Evolutionary conservation across 2,329 filamentous ascomycete species (phyloP), one percentile per base, ranked within the genome.

Genomic region (Cordyceps javanica): DNA sequence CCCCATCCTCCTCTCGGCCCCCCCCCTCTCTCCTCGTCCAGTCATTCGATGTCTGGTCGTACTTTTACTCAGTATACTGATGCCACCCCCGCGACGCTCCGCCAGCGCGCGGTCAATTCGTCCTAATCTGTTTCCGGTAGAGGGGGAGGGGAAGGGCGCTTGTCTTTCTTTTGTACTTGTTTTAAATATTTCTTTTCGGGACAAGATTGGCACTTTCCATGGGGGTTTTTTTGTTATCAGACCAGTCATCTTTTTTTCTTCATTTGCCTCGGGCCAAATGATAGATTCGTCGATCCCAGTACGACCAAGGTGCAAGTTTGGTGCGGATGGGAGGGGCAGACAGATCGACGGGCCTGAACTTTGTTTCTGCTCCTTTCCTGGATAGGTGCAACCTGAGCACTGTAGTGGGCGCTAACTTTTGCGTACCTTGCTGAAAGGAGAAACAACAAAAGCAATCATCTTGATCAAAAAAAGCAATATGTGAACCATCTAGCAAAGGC

Each of bases 51-150:
- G 45, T 21, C 30, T 45, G n/a, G 9, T 14, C 9, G 14, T 21
- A 8, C n/a, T 21, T 42, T 42, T 4, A 9, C 21, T 23, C n/a
- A n/a, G n/a, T n/a, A n/a, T n/a, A n/a, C n/a, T n/a, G n/a, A n/a
- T n/a, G n/a, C 21, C 19, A 42, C n/a, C 19, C n/a, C 39, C 39
- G 19, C 21, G 19, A n/a, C 5, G 7, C 26, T 14, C 7, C 16
- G 30, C 21, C n/a, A 32, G 11, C 50, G 23, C 30, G 52, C 46
- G n/a, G n/a, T n/a, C n/a, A n/a, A n/a, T 46, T 28, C 52, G 28
- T 55, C 30, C 41, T 55, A 46, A 26, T 46, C 52, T 30, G 42
- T 45, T 55, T 46, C 41, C 41, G 41, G 52, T 6, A n/a, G n/a
- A n/a, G n/a, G n/a, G n/a, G n/a, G n/a, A n/a, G n/a, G n/a, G n/a